phyloP scores from a whole-genome alignment of 192 early-diverging fungal genomes.

The Coemansia sp. region DNA sequence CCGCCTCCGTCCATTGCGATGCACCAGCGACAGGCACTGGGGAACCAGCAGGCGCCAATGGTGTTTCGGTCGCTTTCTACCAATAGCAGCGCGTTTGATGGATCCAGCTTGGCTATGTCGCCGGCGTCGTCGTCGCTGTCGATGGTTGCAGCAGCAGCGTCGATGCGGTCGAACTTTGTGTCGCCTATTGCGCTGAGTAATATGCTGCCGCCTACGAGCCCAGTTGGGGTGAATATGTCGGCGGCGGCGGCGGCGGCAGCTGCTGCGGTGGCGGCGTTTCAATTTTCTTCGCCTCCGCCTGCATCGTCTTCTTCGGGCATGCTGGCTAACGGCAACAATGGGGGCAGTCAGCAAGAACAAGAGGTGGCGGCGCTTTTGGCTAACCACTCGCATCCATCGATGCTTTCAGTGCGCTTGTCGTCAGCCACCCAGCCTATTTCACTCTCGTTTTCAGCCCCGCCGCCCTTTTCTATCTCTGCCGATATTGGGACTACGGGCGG shows the following conservation, averaged over 20 bases:
- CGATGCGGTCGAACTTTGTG: slow-evolving; percentile 10
- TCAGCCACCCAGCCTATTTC: background rate
- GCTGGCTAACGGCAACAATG: slow-evolving; percentile 1
- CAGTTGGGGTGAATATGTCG: background rate
- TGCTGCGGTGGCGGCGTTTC: slow-evolving; percentile 42
- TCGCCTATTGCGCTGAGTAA: slow-evolving; percentile 32
- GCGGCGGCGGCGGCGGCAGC: slow-evolving; percentile 16
- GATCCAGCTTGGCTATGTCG: slow-evolving; percentile 9
- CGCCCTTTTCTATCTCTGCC: background rate
- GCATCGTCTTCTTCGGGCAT: background rate
- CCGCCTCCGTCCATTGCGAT: background rate
- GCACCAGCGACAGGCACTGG: background rate
- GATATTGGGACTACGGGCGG: background rate
- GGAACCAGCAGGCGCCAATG: slow-evolving; percentile 17
- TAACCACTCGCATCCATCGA: background rate
- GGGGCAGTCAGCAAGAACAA: background rate
- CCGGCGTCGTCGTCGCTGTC: slow-evolving; percentile 12
- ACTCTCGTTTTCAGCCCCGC: background rate
- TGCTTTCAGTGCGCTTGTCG: background rate
- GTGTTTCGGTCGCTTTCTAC: slow-evolving; percentile 31
- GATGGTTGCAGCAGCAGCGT: slow-evolving; percentile 17
- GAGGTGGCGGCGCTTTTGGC: slow-evolving; percentile 2
- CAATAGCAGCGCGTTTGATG: slow-evolving; percentile 19
- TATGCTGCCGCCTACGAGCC: slow-evolving; percentile 8
- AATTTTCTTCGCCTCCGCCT: slow-evolving; percentile 24